Evolutionary conservation across 768 basidiomycete species (phyloP).

Genomic region (Bullera alba): DNA sequence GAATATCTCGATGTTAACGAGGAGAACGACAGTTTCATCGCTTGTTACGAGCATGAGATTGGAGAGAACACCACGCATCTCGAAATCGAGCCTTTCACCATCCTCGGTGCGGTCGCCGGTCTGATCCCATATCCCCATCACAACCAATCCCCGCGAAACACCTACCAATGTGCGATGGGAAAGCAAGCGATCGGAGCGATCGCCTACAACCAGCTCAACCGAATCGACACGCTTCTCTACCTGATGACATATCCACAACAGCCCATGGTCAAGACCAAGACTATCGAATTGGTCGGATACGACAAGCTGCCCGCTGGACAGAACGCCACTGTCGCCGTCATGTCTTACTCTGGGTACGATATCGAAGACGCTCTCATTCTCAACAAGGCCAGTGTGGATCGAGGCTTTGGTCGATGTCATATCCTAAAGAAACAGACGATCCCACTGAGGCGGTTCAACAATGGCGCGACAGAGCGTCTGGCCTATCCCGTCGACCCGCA

Average conservation of each 20-base stretch:
- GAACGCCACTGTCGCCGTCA: constrained; percentile 96
- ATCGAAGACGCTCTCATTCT: constrained; percentile 97
- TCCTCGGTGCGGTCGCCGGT: constrained; percentile 94
- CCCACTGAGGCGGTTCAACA: constrained; percentile 89
- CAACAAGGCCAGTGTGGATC: constrained; percentile 91
- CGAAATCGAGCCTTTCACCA: constrained; percentile 96
- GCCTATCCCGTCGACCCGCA: constrained; percentile 85
- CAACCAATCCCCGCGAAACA: constrained; percentile 98
- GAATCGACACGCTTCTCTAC: constrained; percentile 97
- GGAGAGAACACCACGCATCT: constrained; percentile 79
- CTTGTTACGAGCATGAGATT: constrained; percentile 85
- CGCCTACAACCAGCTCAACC: constrained; percentile 92
- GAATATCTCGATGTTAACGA: constrained; percentile 99
- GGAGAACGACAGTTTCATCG: constrained; percentile 95
- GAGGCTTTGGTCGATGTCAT: constrained; percentile 96
- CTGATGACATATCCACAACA: constrained; percentile 96
- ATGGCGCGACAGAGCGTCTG: constrained; percentile 93
- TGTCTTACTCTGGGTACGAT: constrained; percentile 99
- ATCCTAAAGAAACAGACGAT: constrained; percentile 93
- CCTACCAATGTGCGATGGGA: constrained; percentile 99
- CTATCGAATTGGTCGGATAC: constrained; percentile 93
- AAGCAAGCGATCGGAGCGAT: constrained; percentile 99
- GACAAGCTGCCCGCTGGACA: constrained; percentile 95
- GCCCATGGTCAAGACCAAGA: constrained; percentile 98
- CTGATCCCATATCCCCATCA: constrained; percentile 99